phyloP scores from a whole-genome alignment of 2,329 filamentous ascomycete genomes.

The Alternaria gaisen region DNA sequence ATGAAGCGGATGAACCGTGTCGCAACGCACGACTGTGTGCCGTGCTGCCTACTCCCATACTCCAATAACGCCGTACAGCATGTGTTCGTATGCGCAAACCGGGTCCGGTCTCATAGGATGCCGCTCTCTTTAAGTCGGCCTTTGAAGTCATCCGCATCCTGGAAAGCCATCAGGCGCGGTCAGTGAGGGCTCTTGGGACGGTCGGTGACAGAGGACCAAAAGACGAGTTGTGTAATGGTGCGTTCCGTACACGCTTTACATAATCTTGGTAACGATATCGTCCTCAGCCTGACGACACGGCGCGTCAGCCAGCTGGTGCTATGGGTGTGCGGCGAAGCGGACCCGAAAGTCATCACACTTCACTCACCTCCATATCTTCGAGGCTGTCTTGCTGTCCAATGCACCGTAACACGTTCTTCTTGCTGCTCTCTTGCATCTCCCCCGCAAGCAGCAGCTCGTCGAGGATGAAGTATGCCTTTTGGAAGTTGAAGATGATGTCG shows the following conservation, averaged over 20 bases:
- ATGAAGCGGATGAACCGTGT: constrained; percentile 24
- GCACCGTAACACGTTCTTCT: constrained; percentile 96
- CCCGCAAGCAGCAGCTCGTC: constrained; percentile 95
- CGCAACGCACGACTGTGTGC: constrained; percentile 32
- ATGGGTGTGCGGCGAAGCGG: constrained; percentile 27
- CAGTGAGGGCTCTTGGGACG: constrained; percentile 34
- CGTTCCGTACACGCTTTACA: constrained; percentile 59
- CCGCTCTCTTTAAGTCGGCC: constrained; percentile 43
- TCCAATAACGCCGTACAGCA: constrained; percentile 36
- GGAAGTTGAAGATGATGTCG: constrained; percentile 99
- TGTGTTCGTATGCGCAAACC: constrained; percentile 16
- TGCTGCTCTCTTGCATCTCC: constrained; percentile 98
- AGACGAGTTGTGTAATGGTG: constrained; percentile 17
- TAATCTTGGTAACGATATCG: constrained; percentile 85
- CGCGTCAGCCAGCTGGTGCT: constrained; percentile 54
- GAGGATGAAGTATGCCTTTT: constrained; percentile 98
- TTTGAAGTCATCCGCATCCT: constrained; percentile 46
- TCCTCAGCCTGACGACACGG: constrained; percentile 76
- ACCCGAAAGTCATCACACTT: constrained; percentile 26
- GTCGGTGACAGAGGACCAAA: constrained; percentile 24
- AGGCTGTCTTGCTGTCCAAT: constrained; percentile 97
- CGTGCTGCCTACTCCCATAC: constrained; percentile 29
- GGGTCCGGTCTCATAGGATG: constrained; percentile 34
- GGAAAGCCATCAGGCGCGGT: constrained; percentile 33
- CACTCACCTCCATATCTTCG: constrained; percentile 98